These are phyloP conservation scores for Coffea canephora DNA, from an alignment of 257 asterid species.

Conservation along the genomic window DNA sequence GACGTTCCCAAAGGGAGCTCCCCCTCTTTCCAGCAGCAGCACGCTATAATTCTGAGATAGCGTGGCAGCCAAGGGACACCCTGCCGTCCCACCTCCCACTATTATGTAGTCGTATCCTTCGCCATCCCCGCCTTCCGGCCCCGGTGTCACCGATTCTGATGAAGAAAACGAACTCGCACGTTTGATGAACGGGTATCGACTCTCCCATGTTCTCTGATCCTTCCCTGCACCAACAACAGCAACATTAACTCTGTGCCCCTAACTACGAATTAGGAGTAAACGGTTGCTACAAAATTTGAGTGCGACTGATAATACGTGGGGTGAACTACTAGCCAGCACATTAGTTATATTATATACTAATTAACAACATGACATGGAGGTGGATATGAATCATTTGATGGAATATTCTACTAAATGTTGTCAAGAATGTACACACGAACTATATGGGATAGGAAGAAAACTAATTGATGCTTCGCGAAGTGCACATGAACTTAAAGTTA, in stretches of 20 bases:
- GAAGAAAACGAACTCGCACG: conserved; percentile 37
- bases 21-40: conserved; percentile 81
- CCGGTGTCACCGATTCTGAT: background rate
- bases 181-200: conserved; percentile 37
- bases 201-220: conserved; percentile 23
- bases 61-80: conserved; percentile 91
- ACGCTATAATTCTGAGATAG: conserved; percentile 73
- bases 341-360: too few relatives aligned
- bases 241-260: too few relatives aligned
- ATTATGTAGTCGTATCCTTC: conserved; percentile 64
- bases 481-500: background rate
- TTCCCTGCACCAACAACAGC: conserved; percentile 12
- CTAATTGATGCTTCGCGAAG: background rate
- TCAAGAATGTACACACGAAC: too few relatives aligned
- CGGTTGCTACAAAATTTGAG: too few relatives aligned
- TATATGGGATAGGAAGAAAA: background rate
- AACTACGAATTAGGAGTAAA: too few relatives aligned
- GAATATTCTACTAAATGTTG: too few relatives aligned
- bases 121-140: background rate
- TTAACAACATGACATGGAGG: too few relatives aligned
- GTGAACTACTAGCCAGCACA: too few relatives aligned
- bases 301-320: too few relatives aligned
- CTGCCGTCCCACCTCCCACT: conserved; percentile 96
- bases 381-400: too few relatives aligned
- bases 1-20: conserved; percentile 75